Evolutionary conservation across 257 asterid genomes (phyloP).

Genomic region (Solanum dulcamara): DNA sequence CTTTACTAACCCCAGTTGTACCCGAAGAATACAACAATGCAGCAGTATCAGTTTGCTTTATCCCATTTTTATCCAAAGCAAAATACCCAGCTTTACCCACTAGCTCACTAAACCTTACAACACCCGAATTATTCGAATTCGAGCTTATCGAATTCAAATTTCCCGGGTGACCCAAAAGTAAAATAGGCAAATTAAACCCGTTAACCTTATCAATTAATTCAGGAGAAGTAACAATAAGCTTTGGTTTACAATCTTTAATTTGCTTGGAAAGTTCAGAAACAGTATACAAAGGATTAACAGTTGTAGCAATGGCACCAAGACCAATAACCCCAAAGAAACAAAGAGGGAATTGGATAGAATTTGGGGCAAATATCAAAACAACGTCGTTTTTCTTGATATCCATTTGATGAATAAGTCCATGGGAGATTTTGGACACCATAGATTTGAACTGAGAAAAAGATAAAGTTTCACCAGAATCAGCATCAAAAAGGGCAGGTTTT

Average conservation of each 20-base stretch:
- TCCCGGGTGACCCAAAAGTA: slow-evolving; percentile 30
- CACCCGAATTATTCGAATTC: not conserved
- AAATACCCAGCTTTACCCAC: slow-evolving; percentile 33
- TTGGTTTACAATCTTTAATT: slow-evolving; percentile 51
- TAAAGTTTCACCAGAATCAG: slow-evolving; percentile 35
- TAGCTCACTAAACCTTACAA: slow-evolving; percentile 34
- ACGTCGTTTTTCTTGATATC: slow-evolving; percentile 63
- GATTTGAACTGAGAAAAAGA: slow-evolving; percentile 49
- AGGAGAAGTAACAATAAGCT: slow-evolving; percentile 62
- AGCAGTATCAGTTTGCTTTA: slow-evolving; percentile 58
- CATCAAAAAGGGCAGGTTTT: slow-evolving; percentile 55
- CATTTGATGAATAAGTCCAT: slow-evolving; percentile 43
- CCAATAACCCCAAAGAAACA: slow-evolving; percentile 51
- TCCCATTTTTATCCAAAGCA: slow-evolving; percentile 13
- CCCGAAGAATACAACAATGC: slow-evolving; percentile 87
- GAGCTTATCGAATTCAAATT: not conserved
- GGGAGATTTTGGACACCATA: slow-evolving; percentile 36
- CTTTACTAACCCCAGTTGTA: slow-evolving; percentile 84
- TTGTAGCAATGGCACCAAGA: slow-evolving; percentile 78
- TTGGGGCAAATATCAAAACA: slow-evolving; percentile 68
- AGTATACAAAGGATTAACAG: slow-evolving; percentile 67
- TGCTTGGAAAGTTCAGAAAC: slow-evolving; percentile 67
- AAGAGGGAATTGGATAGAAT: slow-evolving; percentile 51
- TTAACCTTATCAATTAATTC: slow-evolving; percentile 49
- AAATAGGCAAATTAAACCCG: slow-evolving; percentile 41